These are phyloP conservation scores for Zygoascus tannicola DNA, from an alignment of 805 yeast species.

Conservation along the genomic window DNA sequence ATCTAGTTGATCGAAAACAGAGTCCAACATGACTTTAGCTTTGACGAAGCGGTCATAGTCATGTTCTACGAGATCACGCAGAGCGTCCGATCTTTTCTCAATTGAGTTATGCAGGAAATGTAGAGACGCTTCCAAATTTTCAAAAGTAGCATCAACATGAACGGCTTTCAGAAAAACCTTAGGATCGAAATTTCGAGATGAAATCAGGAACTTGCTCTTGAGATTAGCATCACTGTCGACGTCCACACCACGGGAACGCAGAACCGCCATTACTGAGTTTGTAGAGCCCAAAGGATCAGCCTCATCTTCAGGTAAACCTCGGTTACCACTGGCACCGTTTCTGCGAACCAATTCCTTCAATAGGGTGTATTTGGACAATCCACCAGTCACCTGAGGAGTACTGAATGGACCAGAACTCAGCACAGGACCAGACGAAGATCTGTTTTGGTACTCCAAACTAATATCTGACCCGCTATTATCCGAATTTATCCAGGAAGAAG, in stretches of 20 bases:
- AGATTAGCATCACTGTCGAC: constrained; percentile 27
- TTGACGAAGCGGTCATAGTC: constrained; percentile 59
- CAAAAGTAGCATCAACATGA: constrained; percentile 47
- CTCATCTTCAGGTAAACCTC: constrained; percentile 25
- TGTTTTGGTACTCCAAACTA: too few relatives aligned
- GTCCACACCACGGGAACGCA: constrained; percentile 34
- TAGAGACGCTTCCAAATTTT: constrained; percentile 40
- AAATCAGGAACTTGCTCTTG: constrained; percentile 41
- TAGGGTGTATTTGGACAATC: constrained; percentile 17
- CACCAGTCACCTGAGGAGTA: constrained; percentile 1
- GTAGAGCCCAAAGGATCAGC: constrained; percentile 51
- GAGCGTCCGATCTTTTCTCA: constrained; percentile 39
- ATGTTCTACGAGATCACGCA: constrained; percentile 43
- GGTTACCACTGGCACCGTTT: not conserved
- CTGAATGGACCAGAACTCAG: constrained; percentile 1
- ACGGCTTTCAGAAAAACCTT: constrained; percentile 45
- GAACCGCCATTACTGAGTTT: constrained; percentile 36
- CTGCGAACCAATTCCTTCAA: constrained; percentile 10
- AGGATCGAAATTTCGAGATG: constrained; percentile 51
- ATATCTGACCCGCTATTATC: too few relatives aligned
- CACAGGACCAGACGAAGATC: too few relatives aligned
- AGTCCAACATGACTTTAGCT: constrained; percentile 55
- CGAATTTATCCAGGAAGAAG: constrained; percentile 16
- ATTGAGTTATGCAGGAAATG: constrained; percentile 42
- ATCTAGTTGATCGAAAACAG: constrained; percentile 46